Evolutionary conservation across 2,329 filamentous ascomycete species (phyloP), one percentile per base, ranked within the genome.

Genomic region (Elsinoe fawcettii): DNA sequence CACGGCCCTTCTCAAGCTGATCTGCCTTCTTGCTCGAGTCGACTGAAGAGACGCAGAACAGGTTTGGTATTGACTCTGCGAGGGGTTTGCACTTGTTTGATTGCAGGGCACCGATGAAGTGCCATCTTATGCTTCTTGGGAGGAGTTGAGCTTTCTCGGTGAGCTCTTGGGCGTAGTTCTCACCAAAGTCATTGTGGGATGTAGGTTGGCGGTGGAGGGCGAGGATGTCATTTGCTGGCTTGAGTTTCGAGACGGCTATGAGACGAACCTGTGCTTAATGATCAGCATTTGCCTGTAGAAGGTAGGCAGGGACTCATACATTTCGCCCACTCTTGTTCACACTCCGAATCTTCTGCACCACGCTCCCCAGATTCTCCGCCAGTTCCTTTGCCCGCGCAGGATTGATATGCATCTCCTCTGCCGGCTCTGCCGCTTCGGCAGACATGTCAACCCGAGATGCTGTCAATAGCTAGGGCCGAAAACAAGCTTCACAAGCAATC

Each of bases 61-160:
- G 81, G 66, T 95, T 96, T 25, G 87, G 86, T 61, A 97, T 88
- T 66, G 87, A 84, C 66, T 83, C 78, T 2, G 91, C 89, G 8
- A 99, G 80, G 43, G 82, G 81, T 66, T 90, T 90, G 79, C 90
- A 96, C 76, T 97, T 96, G 64, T 91, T 95, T 12, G 88, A 91
- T 73, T 99, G 93, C 37, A 99, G 75, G 0, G 88, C 90, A 37
- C 93, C 93, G 69, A 97, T 99, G 72, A 97, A 96, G 73, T 99
- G 93, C 93, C 93, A 99, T 65, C 80, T 80, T 63, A 99, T 87
- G 32, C 79, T 80, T 44, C 75, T 74, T 0, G 93, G 92, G 9
- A 99, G 80, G 18, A 96, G 70, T 34, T 81, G 80, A 1, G 90
- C 86, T 73, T 99, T 99, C 70, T 95, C 87, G 59, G 80, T 79